phyloP scores from a whole-genome alignment of 805 yeast genomes.

The Teunomyces barrocoloradensis region DNA sequence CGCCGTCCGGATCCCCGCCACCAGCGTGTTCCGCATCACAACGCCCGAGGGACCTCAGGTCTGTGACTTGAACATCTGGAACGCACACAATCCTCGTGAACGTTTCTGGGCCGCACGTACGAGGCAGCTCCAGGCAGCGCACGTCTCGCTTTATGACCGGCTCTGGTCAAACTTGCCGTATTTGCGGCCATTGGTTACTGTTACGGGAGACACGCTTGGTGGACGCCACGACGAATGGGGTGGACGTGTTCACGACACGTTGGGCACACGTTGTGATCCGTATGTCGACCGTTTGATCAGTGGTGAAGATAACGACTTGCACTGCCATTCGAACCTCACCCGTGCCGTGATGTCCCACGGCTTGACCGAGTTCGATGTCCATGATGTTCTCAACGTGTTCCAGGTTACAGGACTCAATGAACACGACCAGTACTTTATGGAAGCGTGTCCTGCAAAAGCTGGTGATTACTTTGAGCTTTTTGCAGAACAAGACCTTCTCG shows the following conservation, averaged over 20 bases:
- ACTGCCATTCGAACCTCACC: conserved; percentile 63
- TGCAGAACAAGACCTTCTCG: conserved; percentile 62
- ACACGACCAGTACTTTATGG: conserved; percentile 67
- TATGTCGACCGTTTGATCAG: conserved; percentile 62
- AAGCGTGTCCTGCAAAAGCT: conserved; percentile 59
- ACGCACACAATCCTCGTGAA: conserved; percentile 57
- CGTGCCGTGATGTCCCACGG: conserved; percentile 60
- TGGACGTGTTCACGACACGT: conserved; percentile 61
- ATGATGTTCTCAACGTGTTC: conserved; percentile 67
- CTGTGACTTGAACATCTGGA: conserved; percentile 68
- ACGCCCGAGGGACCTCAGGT: conserved; percentile 73
- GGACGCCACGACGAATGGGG: conserved; percentile 64
- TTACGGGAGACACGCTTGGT: conserved; percentile 56
- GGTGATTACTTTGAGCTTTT: conserved; percentile 65
- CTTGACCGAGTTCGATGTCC: conserved; percentile 63
- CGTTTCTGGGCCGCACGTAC: conserved; percentile 70
- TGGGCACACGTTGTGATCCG: conserved; percentile 71
- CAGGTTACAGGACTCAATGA: conserved; percentile 68
- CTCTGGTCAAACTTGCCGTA: conserved; percentile 68
- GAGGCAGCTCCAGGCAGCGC: conserved; percentile 62
- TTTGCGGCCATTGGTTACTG: conserved; percentile 61
- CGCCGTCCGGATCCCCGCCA: conserved; percentile 64
- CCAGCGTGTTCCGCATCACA: conserved; percentile 54
- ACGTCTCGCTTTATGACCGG: conserved; percentile 59
- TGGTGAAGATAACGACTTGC: conserved; percentile 64